Evolutionary conservation across 2,329 filamentous ascomycete genomes (phyloP).

Genomic region (Colletotrichum musicola): DNA sequence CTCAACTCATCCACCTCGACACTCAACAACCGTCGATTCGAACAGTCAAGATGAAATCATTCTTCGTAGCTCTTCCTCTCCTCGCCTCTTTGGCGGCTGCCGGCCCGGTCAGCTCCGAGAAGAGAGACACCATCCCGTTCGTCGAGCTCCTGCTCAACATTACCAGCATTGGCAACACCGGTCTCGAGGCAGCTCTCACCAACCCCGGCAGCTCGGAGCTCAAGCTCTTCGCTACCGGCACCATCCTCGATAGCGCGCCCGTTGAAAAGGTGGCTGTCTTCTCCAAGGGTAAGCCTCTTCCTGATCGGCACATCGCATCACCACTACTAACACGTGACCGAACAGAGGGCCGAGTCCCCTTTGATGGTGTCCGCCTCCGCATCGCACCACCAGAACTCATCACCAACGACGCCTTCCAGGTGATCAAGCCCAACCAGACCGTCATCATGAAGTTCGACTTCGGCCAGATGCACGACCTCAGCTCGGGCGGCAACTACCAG

Average conservation of each 20-base stretch:
- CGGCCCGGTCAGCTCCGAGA: constrained; percentile 45
- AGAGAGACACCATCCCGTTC: constrained; percentile 44
- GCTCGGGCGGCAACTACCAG: constrained; percentile 62
- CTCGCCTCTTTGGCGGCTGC: constrained; percentile 52
- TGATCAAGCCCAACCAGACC: constrained; percentile 57
- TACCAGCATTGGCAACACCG: constrained; percentile 57
- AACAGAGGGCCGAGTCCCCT: constrained; percentile 42
- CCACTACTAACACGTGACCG: not conserved
- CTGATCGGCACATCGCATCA: not conserved
- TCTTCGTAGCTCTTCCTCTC: constrained; percentile 49
- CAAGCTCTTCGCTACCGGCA: constrained; percentile 62
- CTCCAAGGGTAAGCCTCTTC: constrained; percentile 50
- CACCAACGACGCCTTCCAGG: constrained; percentile 58
- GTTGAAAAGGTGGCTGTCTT: constrained; percentile 63
- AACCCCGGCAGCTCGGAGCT: constrained; percentile 59
- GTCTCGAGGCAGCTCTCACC: constrained; percentile 60
- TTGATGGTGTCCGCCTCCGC: constrained; percentile 64
- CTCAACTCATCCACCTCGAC: constrained; percentile 7
- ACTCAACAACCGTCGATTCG: not conserved
- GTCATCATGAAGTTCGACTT: constrained; percentile 64
- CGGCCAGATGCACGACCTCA: constrained; percentile 63
- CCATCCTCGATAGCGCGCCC: constrained; percentile 59
- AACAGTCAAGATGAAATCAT: constrained; percentile 49
- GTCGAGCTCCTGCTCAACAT: constrained; percentile 49
- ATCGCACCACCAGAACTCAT: constrained; percentile 55